Evolutionary conservation across 2,329 filamentous ascomycete species (phyloP).

Genomic region (Ascochyta viciae-villosae): DNA sequence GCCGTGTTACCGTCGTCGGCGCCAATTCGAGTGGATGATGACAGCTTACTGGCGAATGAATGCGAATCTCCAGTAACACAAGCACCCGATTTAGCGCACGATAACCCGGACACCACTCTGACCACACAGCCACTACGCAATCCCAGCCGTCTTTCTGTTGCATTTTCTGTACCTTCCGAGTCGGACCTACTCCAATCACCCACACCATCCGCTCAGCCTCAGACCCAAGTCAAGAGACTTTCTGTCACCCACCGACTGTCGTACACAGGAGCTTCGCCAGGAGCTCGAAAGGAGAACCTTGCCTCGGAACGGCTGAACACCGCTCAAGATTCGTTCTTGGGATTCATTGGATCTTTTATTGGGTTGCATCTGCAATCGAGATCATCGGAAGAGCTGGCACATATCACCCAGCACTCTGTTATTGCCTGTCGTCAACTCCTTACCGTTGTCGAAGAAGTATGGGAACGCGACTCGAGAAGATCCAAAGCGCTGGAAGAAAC

Average conservation of each 20-base stretch:
- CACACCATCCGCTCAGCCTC: slow-evolving; percentile 33
- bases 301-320: slow-evolving; percentile 82
- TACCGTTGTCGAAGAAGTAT: slow-evolving; percentile 80
- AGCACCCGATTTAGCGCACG: slow-evolving; percentile 37
- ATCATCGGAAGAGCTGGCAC: slow-evolving; percentile 80
- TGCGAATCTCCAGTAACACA: slow-evolving; percentile 40
- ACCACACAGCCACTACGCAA: slow-evolving; percentile 41
- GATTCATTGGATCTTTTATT: slow-evolving; percentile 91
- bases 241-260: slow-evolving; percentile 77
- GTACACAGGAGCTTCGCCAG: slow-evolving; percentile 70
- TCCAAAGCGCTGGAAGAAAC: slow-evolving; percentile 72
- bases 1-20: slow-evolving; percentile 38
- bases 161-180: slow-evolving; percentile 50
- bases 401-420: slow-evolving; percentile 83
- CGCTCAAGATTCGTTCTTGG: slow-evolving; percentile 87
- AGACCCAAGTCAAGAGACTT: slow-evolving; percentile 53
- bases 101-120: slow-evolving; percentile 36
- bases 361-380: slow-evolving; percentile 93
- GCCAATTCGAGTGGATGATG: slow-evolving; percentile 33
- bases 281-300: slow-evolving; percentile 71
- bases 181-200: slow-evolving; percentile 43
- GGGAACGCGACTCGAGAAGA: slow-evolving; percentile 74
- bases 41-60: slow-evolving; percentile 56
- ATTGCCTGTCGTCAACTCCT: slow-evolving; percentile 81
- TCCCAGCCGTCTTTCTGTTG: slow-evolving; percentile 42